Percentiles rank a stretch among this genome's conserved stretches.
These are phyloP conservation scores for Claviceps cyperi DNA, from an alignment of 2,329 filamentous ascomycete genomes.

Conservation along the genomic window DNA sequence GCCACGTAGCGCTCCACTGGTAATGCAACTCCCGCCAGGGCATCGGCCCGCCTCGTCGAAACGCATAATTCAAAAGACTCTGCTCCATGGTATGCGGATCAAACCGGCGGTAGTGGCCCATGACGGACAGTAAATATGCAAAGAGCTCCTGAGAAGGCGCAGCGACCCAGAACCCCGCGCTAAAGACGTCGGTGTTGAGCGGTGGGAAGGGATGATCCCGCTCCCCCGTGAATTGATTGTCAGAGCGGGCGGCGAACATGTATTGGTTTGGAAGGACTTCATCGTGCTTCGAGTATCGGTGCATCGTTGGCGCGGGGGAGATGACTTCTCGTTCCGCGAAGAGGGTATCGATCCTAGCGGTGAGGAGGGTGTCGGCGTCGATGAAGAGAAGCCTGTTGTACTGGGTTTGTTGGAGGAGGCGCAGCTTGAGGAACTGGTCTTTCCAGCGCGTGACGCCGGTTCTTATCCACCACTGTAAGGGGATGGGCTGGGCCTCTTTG, in stretches of 20 bases:
- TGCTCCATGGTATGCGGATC: constrained; percentile 25
- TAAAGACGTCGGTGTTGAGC: constrained; percentile 17
- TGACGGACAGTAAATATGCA: constrained; percentile 22
- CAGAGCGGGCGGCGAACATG: constrained; percentile 19
- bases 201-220: constrained; percentile 23
- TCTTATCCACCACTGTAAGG: constrained; percentile 18
- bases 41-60: constrained; percentile 24
- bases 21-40: constrained; percentile 24
- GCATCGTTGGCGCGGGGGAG: neutral
- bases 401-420: constrained; percentile 24
- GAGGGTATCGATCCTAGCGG: constrained; percentile 17
- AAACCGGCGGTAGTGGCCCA: constrained; percentile 21
- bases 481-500: constrained; percentile 11
- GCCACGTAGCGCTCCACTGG: constrained; percentile 25
- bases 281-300: constrained; percentile 22
- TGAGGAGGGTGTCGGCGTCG: constrained; percentile 27
- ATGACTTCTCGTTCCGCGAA: neutral
- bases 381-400: constrained; percentile 28
- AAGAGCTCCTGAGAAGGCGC: constrained; percentile 23
- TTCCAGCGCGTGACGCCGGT: constrained; percentile 24
- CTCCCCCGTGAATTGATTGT: constrained; percentile 17
- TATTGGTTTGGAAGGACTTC: constrained; percentile 17
- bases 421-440: constrained; percentile 28
- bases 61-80: constrained; percentile 29
- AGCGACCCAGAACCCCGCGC: constrained; percentile 26